Percentiles rank a stretch among this genome's conserved stretches.
phyloP scores from a whole-genome alignment of 805 yeast species.

The Kuraishia piskuri region DNA sequence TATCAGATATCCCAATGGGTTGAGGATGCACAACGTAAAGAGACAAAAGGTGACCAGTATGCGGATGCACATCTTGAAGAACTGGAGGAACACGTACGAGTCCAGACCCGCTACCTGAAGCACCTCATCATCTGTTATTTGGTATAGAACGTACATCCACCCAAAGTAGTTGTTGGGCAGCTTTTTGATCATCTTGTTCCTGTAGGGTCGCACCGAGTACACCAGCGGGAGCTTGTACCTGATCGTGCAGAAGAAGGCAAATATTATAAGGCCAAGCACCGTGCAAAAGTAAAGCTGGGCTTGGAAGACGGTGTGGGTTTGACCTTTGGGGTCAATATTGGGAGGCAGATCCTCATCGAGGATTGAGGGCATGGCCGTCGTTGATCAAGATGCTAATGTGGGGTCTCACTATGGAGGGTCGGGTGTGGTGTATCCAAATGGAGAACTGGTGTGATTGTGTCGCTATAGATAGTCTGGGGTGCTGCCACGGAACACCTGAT shows the following conservation, averaged over 20 bases:
- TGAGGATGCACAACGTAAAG: constrained; percentile 38
- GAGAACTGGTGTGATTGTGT: too few species aligned
- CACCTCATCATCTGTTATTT: constrained; percentile 40
- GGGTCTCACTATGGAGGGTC: too few species aligned
- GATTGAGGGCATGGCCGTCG: not conserved
- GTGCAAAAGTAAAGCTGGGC: constrained; percentile 45
- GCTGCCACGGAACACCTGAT: too few species aligned
- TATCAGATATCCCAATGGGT: constrained; percentile 43
- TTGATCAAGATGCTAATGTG: too few species aligned
- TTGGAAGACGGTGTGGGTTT: constrained; percentile 46
- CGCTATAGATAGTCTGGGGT: too few species aligned
- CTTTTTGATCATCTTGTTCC: constrained; percentile 32
- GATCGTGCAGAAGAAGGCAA: constrained; percentile 39
- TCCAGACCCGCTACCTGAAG: constrained; percentile 50
- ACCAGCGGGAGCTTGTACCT: constrained; percentile 49
- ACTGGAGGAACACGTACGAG: constrained; percentile 49
- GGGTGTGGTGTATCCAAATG: too few species aligned
- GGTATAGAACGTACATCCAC: constrained; percentile 41
- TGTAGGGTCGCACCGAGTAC: constrained; percentile 44
- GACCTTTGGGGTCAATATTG: constrained; percentile 29
- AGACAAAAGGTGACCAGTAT: constrained; percentile 33
- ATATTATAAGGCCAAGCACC: constrained; percentile 35
- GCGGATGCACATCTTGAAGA: constrained; percentile 47
- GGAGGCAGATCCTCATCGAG: constrained; percentile 24
- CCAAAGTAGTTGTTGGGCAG: constrained; percentile 42